A percentile compares a stretch with the other conserved stretches of the same genome.
phyloP scores from a whole-genome alignment of 345 rosid genomes.

The Pistacia atlantica region DNA sequence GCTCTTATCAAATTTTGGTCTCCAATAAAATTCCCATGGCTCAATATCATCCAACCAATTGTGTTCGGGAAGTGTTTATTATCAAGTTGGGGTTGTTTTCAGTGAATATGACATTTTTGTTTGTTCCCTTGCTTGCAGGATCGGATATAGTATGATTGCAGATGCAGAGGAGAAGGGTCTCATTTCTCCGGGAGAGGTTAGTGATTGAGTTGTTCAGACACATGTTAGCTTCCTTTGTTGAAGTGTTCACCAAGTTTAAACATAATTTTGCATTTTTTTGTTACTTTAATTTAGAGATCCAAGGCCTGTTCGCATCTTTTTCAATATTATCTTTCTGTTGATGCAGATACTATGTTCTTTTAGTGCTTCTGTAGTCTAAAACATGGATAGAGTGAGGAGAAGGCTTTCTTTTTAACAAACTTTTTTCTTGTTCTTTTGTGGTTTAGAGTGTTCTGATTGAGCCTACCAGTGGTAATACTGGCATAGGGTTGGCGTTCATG shows the following conservation, averaged over 20 bases:
- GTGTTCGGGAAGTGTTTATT: neutral
- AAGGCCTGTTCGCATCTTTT: neutral
- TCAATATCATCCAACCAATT: neutral
- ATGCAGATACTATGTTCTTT: neutral
- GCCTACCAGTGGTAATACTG: constrained; percentile 76
- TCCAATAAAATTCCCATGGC: neutral
- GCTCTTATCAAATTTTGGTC: neutral
- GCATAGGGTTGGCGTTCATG: constrained; percentile 75
- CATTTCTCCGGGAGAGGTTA: constrained; percentile 66
- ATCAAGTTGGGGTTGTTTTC: neutral
- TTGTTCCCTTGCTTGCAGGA: constrained; percentile 36
- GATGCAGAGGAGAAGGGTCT: constrained; percentile 83
- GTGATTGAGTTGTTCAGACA: constrained; percentile 22
- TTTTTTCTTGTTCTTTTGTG: constrained; percentile 14
- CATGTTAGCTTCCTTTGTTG: neutral
- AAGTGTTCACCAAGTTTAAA: neutral
- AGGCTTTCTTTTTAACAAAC: constrained; percentile 13
- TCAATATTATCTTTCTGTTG: neutral
- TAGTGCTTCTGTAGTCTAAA: neutral
- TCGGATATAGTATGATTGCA: constrained; percentile 73
- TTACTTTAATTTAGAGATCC: neutral
- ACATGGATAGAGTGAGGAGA: neutral
- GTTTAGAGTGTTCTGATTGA: constrained; percentile 71
- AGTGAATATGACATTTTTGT: neutral
- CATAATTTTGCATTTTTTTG: neutral